Evolutionary conservation across 2,329 filamentous ascomycete species (phyloP).

Genomic region (Exophiala sp.): DNA sequence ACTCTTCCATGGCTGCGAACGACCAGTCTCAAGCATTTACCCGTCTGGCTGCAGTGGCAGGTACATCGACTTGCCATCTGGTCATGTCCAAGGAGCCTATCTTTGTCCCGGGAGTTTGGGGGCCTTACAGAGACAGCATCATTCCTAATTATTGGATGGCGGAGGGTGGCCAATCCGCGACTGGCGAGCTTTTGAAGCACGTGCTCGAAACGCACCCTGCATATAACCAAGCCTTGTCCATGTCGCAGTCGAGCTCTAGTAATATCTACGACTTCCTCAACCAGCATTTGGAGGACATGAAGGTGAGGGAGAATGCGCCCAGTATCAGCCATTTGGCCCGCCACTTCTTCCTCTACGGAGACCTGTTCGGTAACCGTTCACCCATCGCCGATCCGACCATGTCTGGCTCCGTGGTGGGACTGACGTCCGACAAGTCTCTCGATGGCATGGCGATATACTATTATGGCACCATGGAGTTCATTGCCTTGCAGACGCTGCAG

Average conservation of each 20-base stretch:
- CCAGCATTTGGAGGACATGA: slow-evolving; percentile 71
- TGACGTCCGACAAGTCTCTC: slow-evolving; percentile 78
- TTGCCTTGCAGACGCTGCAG: slow-evolving; percentile 91
- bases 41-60: slow-evolving; percentile 85
- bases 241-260: slow-evolving; percentile 73
- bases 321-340: slow-evolving; percentile 78
- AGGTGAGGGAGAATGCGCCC: slow-evolving; percentile 62
- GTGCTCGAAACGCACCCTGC: slow-evolving; percentile 93
- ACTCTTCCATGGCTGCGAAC: slow-evolving; percentile 64
- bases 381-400: slow-evolving; percentile 89
- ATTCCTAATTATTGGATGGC: slow-evolving; percentile 93
- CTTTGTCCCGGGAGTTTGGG: slow-evolving; percentile 95
- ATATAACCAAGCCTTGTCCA: slow-evolving; percentile 69
- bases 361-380: slow-evolving; percentile 93
- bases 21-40: slow-evolving; percentile 90
- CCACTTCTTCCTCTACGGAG: slow-evolving; percentile 98
- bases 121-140: slow-evolving; percentile 89
- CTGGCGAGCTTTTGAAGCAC: slow-evolving; percentile 88
- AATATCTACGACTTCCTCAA: slow-evolving; percentile 97
- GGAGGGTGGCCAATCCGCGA: slow-evolving; percentile 93
- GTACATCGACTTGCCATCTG: slow-evolving; percentile 94
- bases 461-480: slow-evolving; percentile 96
- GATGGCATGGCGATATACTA: slow-evolving; percentile 87
- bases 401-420: slow-evolving; percentile 80
- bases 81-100: slow-evolving; percentile 91